Base-by-base conservation (phyloP, 371 early-diverging fungal species). In the Mucor piriformis region DNA sequence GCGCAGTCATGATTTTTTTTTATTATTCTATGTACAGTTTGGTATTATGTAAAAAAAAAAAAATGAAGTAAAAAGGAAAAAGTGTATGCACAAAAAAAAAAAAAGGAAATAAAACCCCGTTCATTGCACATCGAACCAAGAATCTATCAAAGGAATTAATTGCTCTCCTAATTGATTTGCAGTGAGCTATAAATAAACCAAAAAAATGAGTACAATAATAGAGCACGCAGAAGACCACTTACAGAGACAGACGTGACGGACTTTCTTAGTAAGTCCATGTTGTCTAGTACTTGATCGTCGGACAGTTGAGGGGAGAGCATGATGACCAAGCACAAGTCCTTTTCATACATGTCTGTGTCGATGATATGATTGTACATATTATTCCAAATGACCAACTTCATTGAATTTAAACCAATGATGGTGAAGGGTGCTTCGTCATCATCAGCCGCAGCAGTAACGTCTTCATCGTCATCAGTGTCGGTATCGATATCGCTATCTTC, bases 361-460 rank as follows among this genome's bases (percentile, higher is more conserved):
- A 29, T 15, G 15, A 50, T 24, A 40, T 48, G 12, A 52, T 57
- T 27, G 21, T 34, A 46, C 61, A 65, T 60, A 23, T 52, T 29
- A 12, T 57, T 47, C 61, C 66, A 66, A 11, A 61, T 25, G 0
- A 59, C 48, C 12, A 68, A 24, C 38, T 68, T 68, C 53, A 60
- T 59, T 15, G 52, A 35, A 38, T 44, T 48, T 20, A 68, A 38
- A 2, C 68, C 68, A 44, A 68, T 47, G 16, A 68, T 63, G 8
- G 59, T 55, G 53, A 63, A 67, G 1, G 50, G 44, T 11, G 16
- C 48, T 2, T 57, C 50, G 3, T 57, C 44, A 23, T 57, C 50
- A 2, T 57, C 44, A 23, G 57, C 18, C 18, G 42, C 8, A 42
- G 2, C 18, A 8, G n/a, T 6, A 40, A 6, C 56, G 2, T 54